Evolutionary conservation across 805 yeast species (phyloP), one percentile per base, ranked within the genome.

Genomic region (Wickerhamiella occidentalis): DNA sequence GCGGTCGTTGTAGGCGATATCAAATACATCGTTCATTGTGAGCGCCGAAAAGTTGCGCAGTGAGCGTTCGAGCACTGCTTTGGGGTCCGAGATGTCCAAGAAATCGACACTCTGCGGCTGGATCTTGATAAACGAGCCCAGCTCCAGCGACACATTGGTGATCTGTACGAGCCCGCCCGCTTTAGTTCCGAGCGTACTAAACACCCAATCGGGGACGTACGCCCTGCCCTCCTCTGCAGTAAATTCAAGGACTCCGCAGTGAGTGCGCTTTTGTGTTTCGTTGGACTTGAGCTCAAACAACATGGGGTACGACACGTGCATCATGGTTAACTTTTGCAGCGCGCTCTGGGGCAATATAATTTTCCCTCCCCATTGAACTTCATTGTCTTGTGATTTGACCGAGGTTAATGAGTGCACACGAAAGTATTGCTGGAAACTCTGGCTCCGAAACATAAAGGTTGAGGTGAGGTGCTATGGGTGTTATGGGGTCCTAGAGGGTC

Each of bases 221-320:
- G 78, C 92, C 50, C 98, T 73, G 15, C 99, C 99, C 69, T 92
- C 98, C 61, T 92, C 97, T 0, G 98, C 96, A 15, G 85, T 82
- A 64, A 92, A 92, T 67, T 92, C 98, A 53, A 92, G 69, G 25
- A 92, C 98, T 61, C 99, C 99, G 43, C 88, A 83, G 63, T 87
- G 95, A 0, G 96, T 85, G 6, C 63, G 68, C 28, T 71, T 62
- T 17, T 66, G 72, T 21, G 75, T 70, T 33, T 76, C 81, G 57
- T 82, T 94, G 49, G 83, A 82, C 29, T 71, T 69, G 37, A 92
- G 67, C 63, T 82, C 83, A 61, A 92, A 92, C 45, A 92, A 71
- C 99, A 92, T 92, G 0, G 99, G 99, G 61, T 92, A 92, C 57
- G 95, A 73, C 51, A 92, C 86, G 61, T 88, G 90, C 37, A 92